phyloP scores from a whole-genome alignment of 345 rosid genomes.

The Carallia brachiata region DNA sequence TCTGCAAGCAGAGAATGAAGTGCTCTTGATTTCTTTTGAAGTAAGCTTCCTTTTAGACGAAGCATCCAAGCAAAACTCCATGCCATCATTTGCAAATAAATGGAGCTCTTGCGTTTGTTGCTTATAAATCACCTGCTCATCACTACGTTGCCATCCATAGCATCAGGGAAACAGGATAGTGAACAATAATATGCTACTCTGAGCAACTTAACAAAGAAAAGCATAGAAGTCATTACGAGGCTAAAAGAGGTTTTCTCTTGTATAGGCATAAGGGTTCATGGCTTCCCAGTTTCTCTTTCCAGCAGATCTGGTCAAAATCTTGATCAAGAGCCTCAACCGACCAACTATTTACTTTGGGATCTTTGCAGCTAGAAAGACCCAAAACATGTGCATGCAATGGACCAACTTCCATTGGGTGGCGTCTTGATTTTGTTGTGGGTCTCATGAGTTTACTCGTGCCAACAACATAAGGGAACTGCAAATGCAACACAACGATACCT shows the following conservation, averaged over 20 bases:
- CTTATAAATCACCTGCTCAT: constrained; percentile 43
- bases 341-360: constrained; percentile 61
- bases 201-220: constrained; percentile 9
- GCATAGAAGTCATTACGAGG: constrained; percentile 41
- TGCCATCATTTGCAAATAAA: constrained; percentile 48
- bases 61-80: constrained; percentile 69
- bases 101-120: constrained; percentile 35
- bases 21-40: constrained; percentile 54
- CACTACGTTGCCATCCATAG: constrained; percentile 39
- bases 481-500: constrained; percentile 12
- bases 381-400: constrained; percentile 35
- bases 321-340: constrained; percentile 41
- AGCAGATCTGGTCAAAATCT: constrained; percentile 58
- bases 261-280: constrained; percentile 58
- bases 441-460: constrained; percentile 15
- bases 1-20: constrained; percentile 66
- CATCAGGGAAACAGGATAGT: neutral
- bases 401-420: constrained; percentile 16
- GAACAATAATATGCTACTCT: neutral
- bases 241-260: constrained; percentile 49
- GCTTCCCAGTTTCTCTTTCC: constrained; percentile 42
- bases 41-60: constrained; percentile 64
- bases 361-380: constrained; percentile 68
- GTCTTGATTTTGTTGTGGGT: constrained; percentile 9
- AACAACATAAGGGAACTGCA: constrained; percentile 55